Conservation (phyloP, 306 rosid genomes). For the Rosa multiflora region DNA sequence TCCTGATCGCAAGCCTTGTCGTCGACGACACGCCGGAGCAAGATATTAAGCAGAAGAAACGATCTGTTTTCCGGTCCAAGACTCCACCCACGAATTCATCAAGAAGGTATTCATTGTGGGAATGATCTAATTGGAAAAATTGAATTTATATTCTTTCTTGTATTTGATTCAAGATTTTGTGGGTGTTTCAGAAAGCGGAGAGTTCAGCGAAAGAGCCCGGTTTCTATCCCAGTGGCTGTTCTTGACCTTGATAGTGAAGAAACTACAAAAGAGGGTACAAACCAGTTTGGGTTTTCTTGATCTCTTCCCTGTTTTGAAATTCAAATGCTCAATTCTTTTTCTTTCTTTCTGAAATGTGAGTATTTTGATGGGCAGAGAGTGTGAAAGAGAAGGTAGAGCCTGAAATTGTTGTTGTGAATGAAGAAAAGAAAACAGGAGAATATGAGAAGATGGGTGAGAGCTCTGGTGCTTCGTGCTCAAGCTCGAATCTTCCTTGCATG, state of each 20-base stretch:
- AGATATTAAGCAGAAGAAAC: conserved; percentile 48
- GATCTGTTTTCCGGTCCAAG: conserved; percentile 43
- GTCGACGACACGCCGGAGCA: conserved; percentile 88
- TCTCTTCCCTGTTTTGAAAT: neutral
- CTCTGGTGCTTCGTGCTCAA: conserved; percentile 36
- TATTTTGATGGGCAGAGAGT: conserved; percentile 34
- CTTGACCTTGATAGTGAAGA: conserved; percentile 76
- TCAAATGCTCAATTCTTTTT: neutral
- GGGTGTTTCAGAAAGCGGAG: conserved; percentile 66
- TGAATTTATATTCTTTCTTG: neutral
- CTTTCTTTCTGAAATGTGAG: neutral
- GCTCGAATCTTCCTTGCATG: conserved; percentile 59
- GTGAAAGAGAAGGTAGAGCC: conserved; percentile 38
- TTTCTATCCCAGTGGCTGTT: conserved; percentile 43
- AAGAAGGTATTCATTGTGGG: conserved; percentile 41
- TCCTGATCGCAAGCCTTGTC: conserved; percentile 62
- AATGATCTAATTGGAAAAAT: neutral
- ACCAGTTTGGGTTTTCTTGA: neutral
- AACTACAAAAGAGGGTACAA: conserved; percentile 46
- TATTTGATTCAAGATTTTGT: neutral
- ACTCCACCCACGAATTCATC: conserved; percentile 67
- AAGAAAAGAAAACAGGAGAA: conserved; percentile 40
- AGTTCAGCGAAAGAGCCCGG: conserved; percentile 47
- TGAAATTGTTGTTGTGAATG: conserved; percentile 15
- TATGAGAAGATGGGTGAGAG: conserved; percentile 29